Evolutionary conservation across 208 protist genomes (phyloP), one percentile per base, ranked within the genome.

Genomic region (Acanthamoeba triangularis): DNA sequence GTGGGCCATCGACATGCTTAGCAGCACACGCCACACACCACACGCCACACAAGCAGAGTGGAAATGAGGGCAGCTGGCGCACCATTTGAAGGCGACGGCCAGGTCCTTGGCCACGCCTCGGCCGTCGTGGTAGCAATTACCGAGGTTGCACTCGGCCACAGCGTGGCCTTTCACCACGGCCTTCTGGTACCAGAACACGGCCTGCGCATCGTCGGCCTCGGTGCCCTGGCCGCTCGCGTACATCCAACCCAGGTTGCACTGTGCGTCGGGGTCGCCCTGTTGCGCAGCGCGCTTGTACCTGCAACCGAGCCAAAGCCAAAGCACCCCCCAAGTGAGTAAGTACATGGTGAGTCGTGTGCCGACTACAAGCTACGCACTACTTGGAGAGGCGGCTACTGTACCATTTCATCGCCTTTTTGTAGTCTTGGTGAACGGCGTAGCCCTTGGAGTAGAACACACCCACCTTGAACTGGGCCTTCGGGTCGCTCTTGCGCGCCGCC

Each of bases 371-470:
- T 74, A 74, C 65, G 2, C 30, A 78, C 69, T 8, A 78, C 16
- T 65, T 4, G 54, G 54, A 59, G 49, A 41, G 35, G 47, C 18
- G n/a, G 25, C 23, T 14, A 52, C 63, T 28, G 41, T 16, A 92
- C 88, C 88, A 93, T 25, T 93, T 78, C 44, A 93, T 72, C 11
- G 88, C 88, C 88, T 93, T 93, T n/a, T 93, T 78, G 61, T 80
- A 93, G 67, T 93, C 61, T 59, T 78, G 88, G 44, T 72, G 67
- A 6, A 93, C 88, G 25, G 65, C 88, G 61, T 93, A 78, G 67
- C 88, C 88, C 61, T 80, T 80, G n/a, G 61, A 93, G 35, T 80
- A 93, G 33, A 72, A 93, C 14, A 72, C 67, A 11, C 88, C 88
- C 37, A 93, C 65, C 44, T 93, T 93, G 88, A 80, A 80, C 49